phyloP scores from a whole-genome alignment of 805 yeast species.

The Suhomyces faveliae region DNA sequence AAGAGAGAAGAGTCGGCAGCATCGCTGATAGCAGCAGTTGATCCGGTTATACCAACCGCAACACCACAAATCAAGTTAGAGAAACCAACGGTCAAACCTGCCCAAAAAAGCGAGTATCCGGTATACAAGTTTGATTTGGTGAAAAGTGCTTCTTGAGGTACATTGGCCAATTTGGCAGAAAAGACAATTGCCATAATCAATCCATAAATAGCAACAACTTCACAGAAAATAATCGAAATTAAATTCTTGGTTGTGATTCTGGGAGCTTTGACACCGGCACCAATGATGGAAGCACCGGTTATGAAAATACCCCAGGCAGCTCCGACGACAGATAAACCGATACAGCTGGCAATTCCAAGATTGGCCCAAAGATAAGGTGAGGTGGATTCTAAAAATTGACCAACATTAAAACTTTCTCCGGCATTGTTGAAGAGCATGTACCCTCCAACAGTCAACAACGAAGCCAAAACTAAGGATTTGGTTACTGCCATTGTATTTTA shows the following conservation, averaged over 20 bases:
- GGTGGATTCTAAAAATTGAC: constrained; percentile 76
- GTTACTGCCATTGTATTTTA: constrained; percentile 10
- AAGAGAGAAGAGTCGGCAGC: constrained; percentile 95
- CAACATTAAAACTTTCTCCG: constrained; percentile 90
- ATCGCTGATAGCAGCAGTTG: constrained; percentile 97
- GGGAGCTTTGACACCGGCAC: constrained; percentile 98
- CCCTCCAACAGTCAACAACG: constrained; percentile 44
- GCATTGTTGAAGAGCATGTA: constrained; percentile 84
- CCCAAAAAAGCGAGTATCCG: constrained; percentile 96
- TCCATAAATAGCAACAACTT: constrained; percentile 98
- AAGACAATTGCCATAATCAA: constrained; percentile 97
- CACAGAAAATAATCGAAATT: constrained; percentile 96
- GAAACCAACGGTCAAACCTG: constrained; percentile 92
- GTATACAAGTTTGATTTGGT: constrained; percentile 89
- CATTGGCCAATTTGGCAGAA: constrained; percentile 78
- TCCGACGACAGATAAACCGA: constrained; percentile 92
- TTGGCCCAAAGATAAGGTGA: constrained; percentile 98
- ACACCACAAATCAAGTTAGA: constrained; percentile 94
- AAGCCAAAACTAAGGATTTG: constrained; percentile 27
- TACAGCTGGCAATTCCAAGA: constrained; percentile 84
- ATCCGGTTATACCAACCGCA: constrained; percentile 95
- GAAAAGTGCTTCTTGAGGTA: constrained; percentile 59
- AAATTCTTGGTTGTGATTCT: constrained; percentile 95
- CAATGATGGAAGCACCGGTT: constrained; percentile 90
- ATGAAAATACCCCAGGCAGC: constrained; percentile 99